phyloP scores from a whole-genome alignment of 2,329 filamentous ascomycete species.

The Alternaria ventricosa region DNA sequence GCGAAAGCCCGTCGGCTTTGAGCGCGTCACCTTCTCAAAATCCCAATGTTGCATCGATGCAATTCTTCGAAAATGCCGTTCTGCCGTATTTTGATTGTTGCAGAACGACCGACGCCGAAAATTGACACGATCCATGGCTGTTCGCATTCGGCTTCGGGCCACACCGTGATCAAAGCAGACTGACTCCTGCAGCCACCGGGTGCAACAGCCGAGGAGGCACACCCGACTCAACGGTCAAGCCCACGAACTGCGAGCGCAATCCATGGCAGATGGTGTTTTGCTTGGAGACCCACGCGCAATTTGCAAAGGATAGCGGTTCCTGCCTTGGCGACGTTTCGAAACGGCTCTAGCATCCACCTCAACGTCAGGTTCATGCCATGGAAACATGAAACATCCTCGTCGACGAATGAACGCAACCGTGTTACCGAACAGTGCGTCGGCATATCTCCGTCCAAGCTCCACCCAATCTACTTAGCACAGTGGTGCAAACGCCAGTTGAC shows the following conservation, averaged over 20 bases:
- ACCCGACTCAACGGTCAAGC: neutral
- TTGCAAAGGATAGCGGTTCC: slow-evolving; percentile 4
- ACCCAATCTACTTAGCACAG: slow-evolving; percentile 34
- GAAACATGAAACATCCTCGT: slow-evolving; percentile 9
- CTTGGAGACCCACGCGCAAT: slow-evolving; percentile 8
- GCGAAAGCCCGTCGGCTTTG: neutral
- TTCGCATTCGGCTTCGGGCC: neutral
- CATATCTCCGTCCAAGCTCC: slow-evolving; percentile 20
- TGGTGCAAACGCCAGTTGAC: slow-evolving; percentile 19
- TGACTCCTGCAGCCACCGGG: neutral
- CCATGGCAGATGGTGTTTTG: slow-evolving; percentile 2
- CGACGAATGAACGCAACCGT: slow-evolving; percentile 13
- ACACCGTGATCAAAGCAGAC: neutral
- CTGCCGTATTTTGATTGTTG: neutral
- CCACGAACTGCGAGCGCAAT: neutral
- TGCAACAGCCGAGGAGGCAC: neutral
- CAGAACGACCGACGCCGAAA: neutral
- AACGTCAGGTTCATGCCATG: slow-evolving; percentile 20
- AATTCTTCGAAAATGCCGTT: neutral
- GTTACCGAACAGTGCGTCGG: slow-evolving; percentile 8
- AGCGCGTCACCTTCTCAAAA: neutral
- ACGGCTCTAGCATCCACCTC: slow-evolving; percentile 20
- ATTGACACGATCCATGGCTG: neutral
- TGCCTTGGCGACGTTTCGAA: slow-evolving; percentile 30
- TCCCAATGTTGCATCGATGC: neutral